phyloP scores from a whole-genome alignment of 768 basidiomycete genomes.

The Candolleomyces efflorescens region DNA sequence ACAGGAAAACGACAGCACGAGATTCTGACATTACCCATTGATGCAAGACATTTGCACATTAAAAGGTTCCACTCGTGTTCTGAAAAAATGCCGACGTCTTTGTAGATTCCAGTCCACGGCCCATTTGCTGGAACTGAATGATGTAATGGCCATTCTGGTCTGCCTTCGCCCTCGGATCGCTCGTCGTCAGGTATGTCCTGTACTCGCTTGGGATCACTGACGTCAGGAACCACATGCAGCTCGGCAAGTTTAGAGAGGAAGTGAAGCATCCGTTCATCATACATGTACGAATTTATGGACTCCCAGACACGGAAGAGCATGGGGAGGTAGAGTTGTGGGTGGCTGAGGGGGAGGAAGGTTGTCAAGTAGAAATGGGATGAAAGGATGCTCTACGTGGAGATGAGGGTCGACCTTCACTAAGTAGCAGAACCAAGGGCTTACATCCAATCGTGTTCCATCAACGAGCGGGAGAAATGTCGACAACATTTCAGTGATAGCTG shows the following conservation, averaged over 20 bases:
- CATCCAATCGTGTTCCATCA: constrained; percentile 71
- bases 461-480: constrained; percentile 77
- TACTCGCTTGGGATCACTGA: constrained; percentile 70
- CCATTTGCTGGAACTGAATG: constrained; percentile 33
- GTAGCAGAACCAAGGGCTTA: constrained; percentile 29
- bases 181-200: constrained; percentile 68
- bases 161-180: constrained; percentile 54
- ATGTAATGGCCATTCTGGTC: constrained; percentile 48
- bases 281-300: constrained; percentile 84
- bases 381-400: constrained; percentile 52
- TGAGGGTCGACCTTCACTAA: neutral
- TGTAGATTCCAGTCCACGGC: constrained; percentile 72
- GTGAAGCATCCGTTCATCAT: constrained; percentile 86
- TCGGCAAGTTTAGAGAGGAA: constrained; percentile 76
- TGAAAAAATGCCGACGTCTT: constrained; percentile 83
- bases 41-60: constrained; percentile 85
- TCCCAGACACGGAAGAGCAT: constrained; percentile 87
- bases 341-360: constrained; percentile 80
- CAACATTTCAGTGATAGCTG: constrained; percentile 84
- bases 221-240: constrained; percentile 72
- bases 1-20: neutral
- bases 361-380: constrained; percentile 83
- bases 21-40: constrained; percentile 53
- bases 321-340: constrained; percentile 79
- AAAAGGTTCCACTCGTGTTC: constrained; percentile 81